phyloP scores from a whole-genome alignment of 2,329 filamentous ascomycete genomes.

The Cladosporium phlei region DNA sequence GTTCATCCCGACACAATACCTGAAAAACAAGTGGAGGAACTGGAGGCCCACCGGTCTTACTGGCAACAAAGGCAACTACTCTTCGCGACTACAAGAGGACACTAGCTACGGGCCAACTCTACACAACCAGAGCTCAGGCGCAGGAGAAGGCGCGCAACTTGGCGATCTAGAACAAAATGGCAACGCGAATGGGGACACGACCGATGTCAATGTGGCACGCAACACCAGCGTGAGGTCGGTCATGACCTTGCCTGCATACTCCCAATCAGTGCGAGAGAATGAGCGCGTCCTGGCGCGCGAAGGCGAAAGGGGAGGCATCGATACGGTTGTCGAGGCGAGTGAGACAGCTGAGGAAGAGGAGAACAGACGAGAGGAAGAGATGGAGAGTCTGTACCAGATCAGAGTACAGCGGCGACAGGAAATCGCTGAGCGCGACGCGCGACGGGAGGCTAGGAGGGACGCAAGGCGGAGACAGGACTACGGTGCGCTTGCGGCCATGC shows the following conservation, averaged over 20 bases:
- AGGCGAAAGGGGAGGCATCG: slow-evolving; percentile 86
- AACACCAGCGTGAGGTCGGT: slow-evolving; percentile 87
- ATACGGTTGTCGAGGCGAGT: slow-evolving; percentile 81
- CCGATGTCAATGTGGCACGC: slow-evolving; percentile 58
- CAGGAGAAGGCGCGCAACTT: slow-evolving; percentile 21
- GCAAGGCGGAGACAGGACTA: slow-evolving; percentile 67
- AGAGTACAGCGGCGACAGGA: slow-evolving; percentile 71
- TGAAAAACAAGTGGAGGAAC: slow-evolving; percentile 31
- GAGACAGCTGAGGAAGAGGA: slow-evolving; percentile 77
- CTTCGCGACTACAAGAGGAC: slow-evolving; percentile 25
- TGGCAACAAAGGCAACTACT: slow-evolving; percentile 27
- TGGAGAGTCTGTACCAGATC: slow-evolving; percentile 90
- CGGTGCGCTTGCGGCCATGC: slow-evolving; percentile 62
- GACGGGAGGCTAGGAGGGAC: slow-evolving; percentile 64
- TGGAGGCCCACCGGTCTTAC: slow-evolving; percentile 26
- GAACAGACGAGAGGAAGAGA: slow-evolving; percentile 74
- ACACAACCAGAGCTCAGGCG: slow-evolving; percentile 22
- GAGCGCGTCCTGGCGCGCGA: slow-evolving; percentile 83
- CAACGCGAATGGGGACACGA: slow-evolving; percentile 24
- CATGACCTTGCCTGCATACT: slow-evolving; percentile 87
- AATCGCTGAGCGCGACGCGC: slow-evolving; percentile 69
- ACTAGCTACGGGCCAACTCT: slow-evolving; percentile 22
- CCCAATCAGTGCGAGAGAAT: slow-evolving; percentile 63
- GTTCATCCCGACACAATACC: slow-evolving; percentile 29
- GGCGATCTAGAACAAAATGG: slow-evolving; percentile 18